These are phyloP conservation scores for Scedosporium minutisporum DNA, from an alignment of 2,329 filamentous ascomycete genomes.

Conservation along the genomic window DNA sequence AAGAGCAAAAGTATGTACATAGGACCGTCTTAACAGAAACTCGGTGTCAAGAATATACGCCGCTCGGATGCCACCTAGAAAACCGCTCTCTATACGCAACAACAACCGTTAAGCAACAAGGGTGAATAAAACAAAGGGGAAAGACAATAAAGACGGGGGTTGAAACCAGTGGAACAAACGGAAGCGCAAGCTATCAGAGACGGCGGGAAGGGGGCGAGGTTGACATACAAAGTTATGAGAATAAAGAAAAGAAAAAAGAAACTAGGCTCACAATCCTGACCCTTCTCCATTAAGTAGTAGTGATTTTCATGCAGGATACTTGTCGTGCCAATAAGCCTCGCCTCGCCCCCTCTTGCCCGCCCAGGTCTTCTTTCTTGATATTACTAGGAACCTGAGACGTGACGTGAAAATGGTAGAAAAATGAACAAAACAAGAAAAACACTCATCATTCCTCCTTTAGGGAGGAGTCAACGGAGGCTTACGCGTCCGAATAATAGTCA, in stretches of 20 bases:
- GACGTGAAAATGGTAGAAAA: not conserved
- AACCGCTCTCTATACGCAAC: constrained; percentile 5
- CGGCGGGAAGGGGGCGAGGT: not conserved
- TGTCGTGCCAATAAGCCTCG: not conserved
- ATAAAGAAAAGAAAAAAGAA: not conserved
- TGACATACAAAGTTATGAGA: not conserved
- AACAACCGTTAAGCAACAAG: constrained; percentile 8
- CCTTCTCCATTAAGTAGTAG: not conserved
- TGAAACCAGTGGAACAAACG: not conserved
- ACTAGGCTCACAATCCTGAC: not conserved
- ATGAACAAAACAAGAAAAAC: constrained; percentile 2
- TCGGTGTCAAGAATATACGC: not conserved
- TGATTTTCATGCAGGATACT: not conserved
- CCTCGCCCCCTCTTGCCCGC: not conserved
- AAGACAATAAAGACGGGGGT: not conserved
- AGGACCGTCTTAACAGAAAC: not conserved
- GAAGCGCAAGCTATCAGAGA: not conserved
- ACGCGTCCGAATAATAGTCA: constrained; percentile 46
- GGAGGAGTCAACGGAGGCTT: constrained; percentile 11
- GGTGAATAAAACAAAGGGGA: not conserved
- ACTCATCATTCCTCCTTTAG: not conserved
- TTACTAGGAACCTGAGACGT: not conserved
- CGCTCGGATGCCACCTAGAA: constrained; percentile 3
- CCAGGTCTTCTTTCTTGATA: not conserved
- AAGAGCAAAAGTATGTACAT: not conserved